phyloP scores from a whole-genome alignment of 2,329 filamentous ascomycete genomes.

The Alternaria infectoria region DNA sequence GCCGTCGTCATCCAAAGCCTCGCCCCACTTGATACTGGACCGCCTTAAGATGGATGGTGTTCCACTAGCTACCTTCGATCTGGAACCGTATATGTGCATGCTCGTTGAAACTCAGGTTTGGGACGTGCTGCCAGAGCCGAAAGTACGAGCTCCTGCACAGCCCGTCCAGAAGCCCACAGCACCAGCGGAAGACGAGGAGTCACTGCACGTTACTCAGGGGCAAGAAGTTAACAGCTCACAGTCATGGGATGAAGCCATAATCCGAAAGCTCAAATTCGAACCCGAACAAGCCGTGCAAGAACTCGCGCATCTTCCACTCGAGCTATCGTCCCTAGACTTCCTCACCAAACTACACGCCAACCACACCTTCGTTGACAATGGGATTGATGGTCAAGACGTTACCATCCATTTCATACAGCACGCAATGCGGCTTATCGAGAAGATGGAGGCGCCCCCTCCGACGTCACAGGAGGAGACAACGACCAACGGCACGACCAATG shows the following conservation, averaged over 20 bases:
- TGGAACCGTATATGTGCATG: conserved; percentile 41
- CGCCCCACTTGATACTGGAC: conserved; percentile 25
- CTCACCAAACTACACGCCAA: conserved; percentile 47
- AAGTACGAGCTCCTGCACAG: background rate
- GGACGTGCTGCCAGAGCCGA: conserved; percentile 29
- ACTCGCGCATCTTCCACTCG: conserved; percentile 45
- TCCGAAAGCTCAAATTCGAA: conserved; percentile 23
- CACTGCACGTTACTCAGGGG: background rate
- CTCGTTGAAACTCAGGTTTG: conserved; percentile 48
- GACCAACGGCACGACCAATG: background rate
- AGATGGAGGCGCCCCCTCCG: conserved; percentile 27
- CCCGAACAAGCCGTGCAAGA: conserved; percentile 33
- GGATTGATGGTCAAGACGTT: conserved; percentile 35
- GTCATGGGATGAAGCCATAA: conserved; percentile 31
- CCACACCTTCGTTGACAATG: conserved; percentile 23
- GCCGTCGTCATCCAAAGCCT: background rate
- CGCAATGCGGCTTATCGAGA: conserved; percentile 44
- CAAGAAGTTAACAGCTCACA: conserved; percentile 6
- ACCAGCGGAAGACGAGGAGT: background rate
- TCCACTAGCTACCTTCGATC: conserved; percentile 25
- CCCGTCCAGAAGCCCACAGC: background rate
- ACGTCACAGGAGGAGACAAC: conserved; percentile 3
- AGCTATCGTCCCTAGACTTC: conserved; percentile 47
- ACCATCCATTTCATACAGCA: conserved; percentile 49
- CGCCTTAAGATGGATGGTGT: conserved; percentile 13